These are phyloP conservation scores for Zygotorulaspora danielsina DNA, from an alignment of 805 yeast species.

Conservation along the genomic window DNA sequence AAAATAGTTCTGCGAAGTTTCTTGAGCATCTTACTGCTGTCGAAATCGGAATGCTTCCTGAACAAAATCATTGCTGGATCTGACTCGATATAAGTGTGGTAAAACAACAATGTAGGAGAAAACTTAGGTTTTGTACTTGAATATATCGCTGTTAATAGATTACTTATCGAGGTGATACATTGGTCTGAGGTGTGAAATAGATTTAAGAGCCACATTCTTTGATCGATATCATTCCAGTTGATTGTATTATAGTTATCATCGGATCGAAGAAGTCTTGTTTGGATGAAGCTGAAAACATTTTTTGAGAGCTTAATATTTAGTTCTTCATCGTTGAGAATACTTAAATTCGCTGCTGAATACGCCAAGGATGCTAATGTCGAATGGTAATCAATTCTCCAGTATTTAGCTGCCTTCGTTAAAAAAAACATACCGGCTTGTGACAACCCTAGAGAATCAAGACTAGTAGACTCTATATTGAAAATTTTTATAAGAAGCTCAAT, in stretches of 20 bases:
- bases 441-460: conserved; percentile 21
- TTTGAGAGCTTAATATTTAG: conserved; percentile 32
- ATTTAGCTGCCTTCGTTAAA: conserved; percentile 42
- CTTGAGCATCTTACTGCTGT: conserved; percentile 39
- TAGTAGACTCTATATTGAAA: conserved; percentile 37
- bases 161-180: conserved; percentile 44
- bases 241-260: conserved; percentile 26
- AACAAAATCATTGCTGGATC: conserved; percentile 40
- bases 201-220: conserved; percentile 47
- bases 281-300: conserved; percentile 36
- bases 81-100: conserved; percentile 47
- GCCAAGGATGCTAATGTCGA: conserved; percentile 48
- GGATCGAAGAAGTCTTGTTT: conserved; percentile 20
- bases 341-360: conserved; percentile 46
- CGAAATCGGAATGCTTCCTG: conserved; percentile 18
- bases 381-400: conserved; percentile 54
- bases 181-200: conserved; percentile 45
- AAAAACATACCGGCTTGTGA: conserved; percentile 44
- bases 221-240: conserved; percentile 45
- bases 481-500: conserved; percentile 42
- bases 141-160: conserved; percentile 41
- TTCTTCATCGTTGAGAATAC: conserved; percentile 33
- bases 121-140: conserved; percentile 52
- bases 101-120: conserved; percentile 46
- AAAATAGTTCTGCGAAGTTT: conserved; percentile 36